Evolutionary conservation across 495 filamentous ascomycete species (phyloP).

Genomic region (Massariosphaeria phaeospora): DNA sequence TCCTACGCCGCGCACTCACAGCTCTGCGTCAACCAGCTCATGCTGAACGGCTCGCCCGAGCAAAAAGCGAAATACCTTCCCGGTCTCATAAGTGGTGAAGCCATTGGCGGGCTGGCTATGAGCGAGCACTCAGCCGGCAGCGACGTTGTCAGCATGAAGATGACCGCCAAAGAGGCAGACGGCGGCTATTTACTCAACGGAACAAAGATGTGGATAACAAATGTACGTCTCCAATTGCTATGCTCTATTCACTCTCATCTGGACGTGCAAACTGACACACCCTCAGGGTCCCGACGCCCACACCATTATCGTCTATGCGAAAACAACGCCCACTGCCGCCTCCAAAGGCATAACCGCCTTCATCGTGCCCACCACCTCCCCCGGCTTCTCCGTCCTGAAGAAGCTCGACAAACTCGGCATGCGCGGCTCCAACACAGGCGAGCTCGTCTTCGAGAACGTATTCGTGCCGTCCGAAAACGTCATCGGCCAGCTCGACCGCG

Average conservation of each 20-base stretch:
- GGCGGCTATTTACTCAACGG: conserved; percentile 84
- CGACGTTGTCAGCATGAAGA: conserved; percentile 96
- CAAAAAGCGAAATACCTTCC: conserved; percentile 82
- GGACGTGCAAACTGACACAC: background rate
- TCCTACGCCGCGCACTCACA: conserved; percentile 95
- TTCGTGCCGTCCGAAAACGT: conserved; percentile 82
- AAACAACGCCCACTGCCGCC: conserved; percentile 73
- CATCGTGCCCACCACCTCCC: conserved; percentile 66
- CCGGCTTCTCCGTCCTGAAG: conserved; percentile 79
- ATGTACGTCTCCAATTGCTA: conserved; percentile 47
- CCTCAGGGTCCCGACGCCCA: conserved; percentile 81
- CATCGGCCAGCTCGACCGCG: conserved; percentile 72
- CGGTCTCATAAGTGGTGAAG: conserved; percentile 72
- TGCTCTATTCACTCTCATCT: background rate
- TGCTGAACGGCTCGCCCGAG: conserved; percentile 72
- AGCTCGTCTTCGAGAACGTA: conserved; percentile 86
- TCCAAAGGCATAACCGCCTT: conserved; percentile 96
- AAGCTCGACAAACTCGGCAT: conserved; percentile 99
- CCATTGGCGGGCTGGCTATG: conserved; percentile 91
- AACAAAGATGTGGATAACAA: conserved; percentile 99
- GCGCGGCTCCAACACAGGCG: conserved; percentile 94
- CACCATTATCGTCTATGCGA: conserved; percentile 87
- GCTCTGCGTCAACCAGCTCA: conserved; percentile 93
- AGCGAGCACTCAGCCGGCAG: conserved; percentile 85
- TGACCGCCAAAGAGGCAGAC: conserved; percentile 68